A percentile compares a stretch with the other conserved stretches of the same genome.
These are phyloP conservation scores for Cruciata laevipes DNA, from an alignment of 257 asterid species.

Conservation along the genomic window DNA sequence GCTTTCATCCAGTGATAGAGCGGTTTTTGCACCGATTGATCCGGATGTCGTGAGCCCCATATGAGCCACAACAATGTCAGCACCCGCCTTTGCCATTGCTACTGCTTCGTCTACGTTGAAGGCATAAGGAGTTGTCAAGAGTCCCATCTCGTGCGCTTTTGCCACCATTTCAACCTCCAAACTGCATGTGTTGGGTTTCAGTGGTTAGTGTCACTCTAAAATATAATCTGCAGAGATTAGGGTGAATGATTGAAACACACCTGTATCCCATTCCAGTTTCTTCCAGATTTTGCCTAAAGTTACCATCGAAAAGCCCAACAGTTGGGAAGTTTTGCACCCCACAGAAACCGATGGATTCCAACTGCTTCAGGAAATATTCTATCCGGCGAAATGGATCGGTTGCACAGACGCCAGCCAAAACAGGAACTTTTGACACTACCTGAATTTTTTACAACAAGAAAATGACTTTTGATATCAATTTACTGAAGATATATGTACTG, in stretches of 20 bases:
- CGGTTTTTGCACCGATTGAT: conserved; percentile 87
- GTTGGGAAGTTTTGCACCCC: conserved; percentile 99
- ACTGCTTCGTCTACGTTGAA: conserved; percentile 77
- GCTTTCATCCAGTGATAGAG: conserved; percentile 74
- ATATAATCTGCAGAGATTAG: neutral
- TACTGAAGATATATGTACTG: neutral
- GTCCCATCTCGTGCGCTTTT: conserved; percentile 85
- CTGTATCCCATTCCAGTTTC: conserved; percentile 98
- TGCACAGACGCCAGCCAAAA: conserved; percentile 96
- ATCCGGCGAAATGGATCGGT: conserved; percentile 94
- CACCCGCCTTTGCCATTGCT: conserved; percentile 94
- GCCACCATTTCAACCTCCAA: conserved; percentile 96
- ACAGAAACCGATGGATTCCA: conserved; percentile 82
- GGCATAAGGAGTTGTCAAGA: conserved; percentile 94
- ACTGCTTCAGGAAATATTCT: conserved; percentile 85
- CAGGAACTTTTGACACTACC: conserved; percentile 90
- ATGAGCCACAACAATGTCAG: conserved; percentile 93
- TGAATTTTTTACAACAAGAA: conserved; percentile 23
- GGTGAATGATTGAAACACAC: conserved; percentile 26
- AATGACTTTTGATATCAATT: neutral
- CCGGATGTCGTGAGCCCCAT: conserved; percentile 99
- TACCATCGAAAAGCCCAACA: conserved; percentile 92
- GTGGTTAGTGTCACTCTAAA: conserved; percentile 5
- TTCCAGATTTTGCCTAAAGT: conserved; percentile 84
- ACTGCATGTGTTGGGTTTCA: conserved; percentile 31